phyloP scores from a whole-genome alignment of 2,329 filamentous ascomycete species.

The Beauveria sp. region DNA sequence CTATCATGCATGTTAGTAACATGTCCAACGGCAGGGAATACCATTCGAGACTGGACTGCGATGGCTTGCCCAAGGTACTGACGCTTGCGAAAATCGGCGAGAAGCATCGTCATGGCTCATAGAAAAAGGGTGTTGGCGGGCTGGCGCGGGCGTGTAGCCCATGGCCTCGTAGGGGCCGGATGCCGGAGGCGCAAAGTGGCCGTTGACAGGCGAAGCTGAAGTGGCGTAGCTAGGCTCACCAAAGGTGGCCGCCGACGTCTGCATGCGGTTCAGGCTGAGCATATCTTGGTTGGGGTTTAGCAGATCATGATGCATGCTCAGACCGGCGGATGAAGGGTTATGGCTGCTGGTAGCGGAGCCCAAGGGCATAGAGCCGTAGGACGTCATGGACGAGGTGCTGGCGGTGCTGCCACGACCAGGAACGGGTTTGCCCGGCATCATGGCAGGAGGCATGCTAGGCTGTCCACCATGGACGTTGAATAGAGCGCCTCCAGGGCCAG shows the following conservation, averaged over 20 bases:
- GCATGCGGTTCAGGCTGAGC: conserved; percentile 58
- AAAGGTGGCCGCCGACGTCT: conserved; percentile 54
- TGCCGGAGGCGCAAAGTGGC: conserved; percentile 55
- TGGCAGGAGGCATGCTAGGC: conserved; percentile 44
- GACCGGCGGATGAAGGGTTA: conserved; percentile 48
- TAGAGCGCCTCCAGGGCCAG: conserved; percentile 45
- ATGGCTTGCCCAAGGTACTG: conserved; percentile 49
- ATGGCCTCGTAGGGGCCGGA: conserved; percentile 67
- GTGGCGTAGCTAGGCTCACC: conserved; percentile 62
- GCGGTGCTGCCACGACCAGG: conserved; percentile 50
- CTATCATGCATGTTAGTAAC: conserved; percentile 17
- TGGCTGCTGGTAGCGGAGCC: conserved; percentile 66
- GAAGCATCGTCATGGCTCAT: conserved; percentile 46
- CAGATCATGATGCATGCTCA: conserved; percentile 38
- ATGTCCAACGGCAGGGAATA: conserved; percentile 39
- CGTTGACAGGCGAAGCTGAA: conserved; percentile 57
- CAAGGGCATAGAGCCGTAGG: conserved; percentile 64
- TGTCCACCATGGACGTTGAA: conserved; percentile 47
- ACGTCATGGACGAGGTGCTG: conserved; percentile 54
- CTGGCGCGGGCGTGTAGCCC: conserved; percentile 62
- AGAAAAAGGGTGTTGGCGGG: conserved; percentile 45
- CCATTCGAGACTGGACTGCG: conserved; percentile 21
- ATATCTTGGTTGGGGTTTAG: conserved; percentile 70
- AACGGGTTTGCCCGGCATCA: conserved; percentile 39
- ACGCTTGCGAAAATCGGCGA: conserved; percentile 78